A percentile compares a stretch with the other conserved stretches of the same genome.
These are phyloP conservation scores for Nakazawaea wyomingensis DNA, from an alignment of 805 yeast species.

Conservation along the genomic window DNA sequence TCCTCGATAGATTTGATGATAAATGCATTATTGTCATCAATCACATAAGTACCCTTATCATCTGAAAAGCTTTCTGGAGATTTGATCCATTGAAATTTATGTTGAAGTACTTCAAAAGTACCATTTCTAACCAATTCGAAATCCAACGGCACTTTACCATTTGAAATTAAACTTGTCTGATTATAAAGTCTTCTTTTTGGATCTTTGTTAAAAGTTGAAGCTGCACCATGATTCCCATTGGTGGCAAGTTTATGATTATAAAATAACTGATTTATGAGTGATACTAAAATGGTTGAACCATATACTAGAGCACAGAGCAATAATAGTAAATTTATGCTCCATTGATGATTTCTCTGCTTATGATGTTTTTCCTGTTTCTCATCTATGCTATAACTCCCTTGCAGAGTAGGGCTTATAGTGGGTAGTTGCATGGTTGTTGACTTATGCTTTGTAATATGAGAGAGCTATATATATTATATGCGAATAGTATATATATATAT, in stretches of 20 bases:
- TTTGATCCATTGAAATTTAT: constrained; percentile 66
- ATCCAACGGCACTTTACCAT: constrained; percentile 25
- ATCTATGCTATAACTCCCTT: too few species aligned
- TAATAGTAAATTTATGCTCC: background rate
- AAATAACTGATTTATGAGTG: constrained; percentile 2
- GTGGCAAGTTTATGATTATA: background rate
- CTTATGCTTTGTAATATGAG: too few species aligned
- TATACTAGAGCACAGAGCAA: constrained; percentile 8
- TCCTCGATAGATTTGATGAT: constrained; percentile 49
- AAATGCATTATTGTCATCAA: constrained; percentile 42
- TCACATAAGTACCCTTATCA: constrained; percentile 67
- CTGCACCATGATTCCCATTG: background rate
- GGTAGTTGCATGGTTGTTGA: background rate
- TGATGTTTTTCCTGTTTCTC: too few species aligned
- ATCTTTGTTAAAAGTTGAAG: too few species aligned
- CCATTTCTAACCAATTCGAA: constrained; percentile 48
- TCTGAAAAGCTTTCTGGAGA: constrained; percentile 40
- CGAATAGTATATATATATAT: too few species aligned
- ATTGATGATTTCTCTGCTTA: too few species aligned
- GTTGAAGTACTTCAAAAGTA: constrained; percentile 46
- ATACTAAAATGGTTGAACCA: constrained; percentile 8
- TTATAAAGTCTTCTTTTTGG: too few species aligned
- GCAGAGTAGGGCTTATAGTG: background rate
- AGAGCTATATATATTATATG: too few species aligned
- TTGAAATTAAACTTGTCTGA: background rate